phyloP scores from a whole-genome alignment of 106 monocot genomes.

The Platanthera zijinensis region DNA sequence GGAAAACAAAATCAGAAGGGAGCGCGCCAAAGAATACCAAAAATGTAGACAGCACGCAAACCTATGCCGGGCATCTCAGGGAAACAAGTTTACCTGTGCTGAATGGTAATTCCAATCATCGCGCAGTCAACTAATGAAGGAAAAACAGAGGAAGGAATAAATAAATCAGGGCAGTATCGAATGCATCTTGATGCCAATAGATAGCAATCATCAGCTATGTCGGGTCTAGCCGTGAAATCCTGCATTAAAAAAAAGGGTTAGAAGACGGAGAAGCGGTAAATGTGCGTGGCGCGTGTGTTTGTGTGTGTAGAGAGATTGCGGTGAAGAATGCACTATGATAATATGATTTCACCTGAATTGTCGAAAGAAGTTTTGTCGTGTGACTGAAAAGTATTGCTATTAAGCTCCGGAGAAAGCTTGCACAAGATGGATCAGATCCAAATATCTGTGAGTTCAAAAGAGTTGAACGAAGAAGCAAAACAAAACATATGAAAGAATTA shows the following conservation, averaged over 20 bases:
- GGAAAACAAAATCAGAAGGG: not conserved
- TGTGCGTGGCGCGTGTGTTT: not conserved
- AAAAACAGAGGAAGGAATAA: conserved; percentile 66
- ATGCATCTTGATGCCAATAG: conserved; percentile 97
- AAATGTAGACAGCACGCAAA: not conserved
- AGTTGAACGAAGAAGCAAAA: conserved; percentile 10
- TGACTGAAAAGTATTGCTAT: conserved; percentile 77
- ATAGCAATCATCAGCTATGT: conserved; percentile 92
- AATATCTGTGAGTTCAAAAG: conserved; percentile 52
- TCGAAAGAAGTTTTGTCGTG: conserved; percentile 70
- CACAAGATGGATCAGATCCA: conserved; percentile 85
- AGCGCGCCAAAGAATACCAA: not conserved
- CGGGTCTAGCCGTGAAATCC: conserved; percentile 94
- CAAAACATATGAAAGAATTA: not conserved
- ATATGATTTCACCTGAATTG: conserved; percentile 51
- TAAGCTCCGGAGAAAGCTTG: conserved; percentile 63
- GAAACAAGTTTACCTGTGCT: conserved; percentile 50
- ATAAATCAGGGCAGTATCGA: conserved; percentile 86
- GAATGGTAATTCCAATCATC: conserved; percentile 77
- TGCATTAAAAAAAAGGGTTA: conserved; percentile 15
- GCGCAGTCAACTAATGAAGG: conserved; percentile 65
- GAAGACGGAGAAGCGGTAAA: not conserved
- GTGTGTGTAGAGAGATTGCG: not conserved
- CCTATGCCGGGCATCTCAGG: not conserved
- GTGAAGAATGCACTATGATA: not conserved